Evolutionary conservation across 148 eudicot species (phyloP), one percentile per base, ranked within the genome.

Genomic region (Camellia lanceoleosa): DNA sequence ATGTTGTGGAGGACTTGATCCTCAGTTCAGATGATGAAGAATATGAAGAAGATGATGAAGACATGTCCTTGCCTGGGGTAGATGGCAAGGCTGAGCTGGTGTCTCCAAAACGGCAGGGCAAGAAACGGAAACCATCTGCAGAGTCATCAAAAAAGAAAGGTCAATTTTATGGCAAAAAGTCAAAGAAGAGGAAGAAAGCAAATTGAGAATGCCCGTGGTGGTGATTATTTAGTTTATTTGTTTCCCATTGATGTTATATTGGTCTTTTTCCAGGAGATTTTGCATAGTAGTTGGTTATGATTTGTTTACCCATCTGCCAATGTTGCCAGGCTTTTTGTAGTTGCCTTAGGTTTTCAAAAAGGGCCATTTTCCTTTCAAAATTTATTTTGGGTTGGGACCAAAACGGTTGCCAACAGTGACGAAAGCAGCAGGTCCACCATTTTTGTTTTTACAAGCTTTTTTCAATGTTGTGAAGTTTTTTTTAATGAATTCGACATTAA

Each of bases 1-100:
- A 95, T 84, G 86, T 95, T 71, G 91, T 95, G 71, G 90, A 93
- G 85, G 99, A 95, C 78, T 90, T 95, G 82, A 87, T 95, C 23
- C 84, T 95, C 51, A 95, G 98, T 81, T 93, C 97, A 68, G 92
- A 89, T 71, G 92, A 89, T 55, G 98, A 94, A 30, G 92, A 84
- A 41, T 30, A 30, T 30, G 38, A 30, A 30, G 38, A 30, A 30
- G 38, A 30, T 30, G 91, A 87, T 18, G 88, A 73, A 47, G 89
- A 85, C 59, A 65, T 67, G 1, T 73, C 83, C 12, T 76, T 82
- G 3, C 77, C 43, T 42, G 69, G 41, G 56, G 83, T 78, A 61
- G 83, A 77, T 42, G 71, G 23, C 54, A 79, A 89, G 65, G 51
- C 81, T 10, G 81, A 85, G 51, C 73, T 76, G 44, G 75, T 44